A percentile compares a stretch with the other conserved stretches of the same genome.
phyloP scores from a whole-genome alignment of 2,329 filamentous ascomycete genomes.

The Harringtonia lauricola region DNA sequence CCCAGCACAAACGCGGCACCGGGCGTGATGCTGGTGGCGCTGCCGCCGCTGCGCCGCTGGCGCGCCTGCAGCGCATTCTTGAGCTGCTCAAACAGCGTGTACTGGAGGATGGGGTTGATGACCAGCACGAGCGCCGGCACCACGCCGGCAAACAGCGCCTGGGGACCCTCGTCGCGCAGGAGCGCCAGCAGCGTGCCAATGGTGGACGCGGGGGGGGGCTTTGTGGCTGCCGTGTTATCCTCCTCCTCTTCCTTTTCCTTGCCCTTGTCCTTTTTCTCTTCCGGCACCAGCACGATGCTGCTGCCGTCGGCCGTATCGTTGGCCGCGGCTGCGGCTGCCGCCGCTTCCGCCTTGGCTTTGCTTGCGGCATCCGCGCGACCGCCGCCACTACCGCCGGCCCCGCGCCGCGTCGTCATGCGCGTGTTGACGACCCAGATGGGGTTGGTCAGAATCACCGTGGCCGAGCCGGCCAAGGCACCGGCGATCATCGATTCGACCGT shows the following conservation, averaged over 20 bases:
- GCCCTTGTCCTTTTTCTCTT: constrained; percentile 14
- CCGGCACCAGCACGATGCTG: constrained; percentile 2
- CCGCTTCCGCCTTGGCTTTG: constrained; percentile 19
- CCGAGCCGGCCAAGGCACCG: constrained; percentile 83
- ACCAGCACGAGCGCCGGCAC: constrained; percentile 87
- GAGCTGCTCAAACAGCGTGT: constrained; percentile 96
- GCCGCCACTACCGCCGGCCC: no score
- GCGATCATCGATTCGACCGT: constrained; percentile 92
- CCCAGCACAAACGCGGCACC: constrained; percentile 84
- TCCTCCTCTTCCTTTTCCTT: constrained; percentile 14
- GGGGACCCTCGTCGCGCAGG: constrained; percentile 71
- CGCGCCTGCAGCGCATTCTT: constrained; percentile 75
- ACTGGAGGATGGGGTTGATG: constrained; percentile 96
- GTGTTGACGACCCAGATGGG: constrained; percentile 99
- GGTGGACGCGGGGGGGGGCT: constrained; percentile 54
- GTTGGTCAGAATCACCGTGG: constrained; percentile 92
- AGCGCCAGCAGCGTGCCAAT: constrained; percentile 72
- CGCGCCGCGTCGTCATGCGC: constrained; percentile 84
- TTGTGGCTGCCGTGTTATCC: constrained; percentile 19
- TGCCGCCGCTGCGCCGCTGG: constrained; percentile 31
- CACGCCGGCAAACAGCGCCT: constrained; percentile 82
- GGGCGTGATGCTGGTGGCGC: constrained; percentile 49
- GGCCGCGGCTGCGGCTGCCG: constrained; percentile 16
- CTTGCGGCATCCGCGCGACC: no score
- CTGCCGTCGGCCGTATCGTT: constrained; percentile 12